phyloP scores from a whole-genome alignment of 805 yeast species.

The Pichia scutulata region DNA sequence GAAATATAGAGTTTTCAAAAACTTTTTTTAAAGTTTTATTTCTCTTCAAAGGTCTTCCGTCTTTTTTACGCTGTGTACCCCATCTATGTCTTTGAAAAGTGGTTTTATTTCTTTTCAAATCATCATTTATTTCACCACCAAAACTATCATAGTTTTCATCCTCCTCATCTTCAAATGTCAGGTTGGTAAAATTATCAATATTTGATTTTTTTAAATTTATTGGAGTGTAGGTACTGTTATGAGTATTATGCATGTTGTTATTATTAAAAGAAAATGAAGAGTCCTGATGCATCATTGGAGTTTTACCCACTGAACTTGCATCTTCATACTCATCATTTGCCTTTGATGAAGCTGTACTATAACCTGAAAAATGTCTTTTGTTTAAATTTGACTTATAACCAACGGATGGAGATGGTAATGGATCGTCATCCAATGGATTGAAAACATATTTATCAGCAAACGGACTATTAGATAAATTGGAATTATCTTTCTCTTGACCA shows the following conservation, averaged over 20 bases:
- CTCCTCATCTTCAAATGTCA: background rate
- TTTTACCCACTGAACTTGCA: conserved; percentile 17
- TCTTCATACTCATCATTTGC: conserved; percentile 13
- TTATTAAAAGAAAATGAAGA: conserved; percentile 10
- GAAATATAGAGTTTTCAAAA: conserved; percentile 17
- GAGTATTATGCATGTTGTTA: background rate
- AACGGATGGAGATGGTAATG: conserved; percentile 10
- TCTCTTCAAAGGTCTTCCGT: conserved; percentile 58
- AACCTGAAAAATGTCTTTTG: conserved; percentile 15
- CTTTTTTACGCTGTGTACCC: conserved; percentile 81
- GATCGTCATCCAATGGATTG: conserved; percentile 5
- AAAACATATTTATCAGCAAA: conserved; percentile 17
- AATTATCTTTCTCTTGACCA: background rate
- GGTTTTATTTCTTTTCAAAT: conserved; percentile 27
- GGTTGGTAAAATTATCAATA: conserved; percentile 1
- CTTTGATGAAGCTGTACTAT: conserved; percentile 10
- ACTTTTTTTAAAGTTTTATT: conserved; percentile 44
- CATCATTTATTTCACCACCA: conserved; percentile 1
- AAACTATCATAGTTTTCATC: conserved; percentile 10
- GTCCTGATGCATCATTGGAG: conserved; percentile 20
- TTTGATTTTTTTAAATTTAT: conserved; percentile 12
- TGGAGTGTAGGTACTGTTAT: background rate
- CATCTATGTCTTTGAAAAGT: conserved; percentile 73
- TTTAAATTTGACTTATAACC: conserved; percentile 11
- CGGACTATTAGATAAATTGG: conserved; percentile 11